These are phyloP conservation scores for Aquilaria malaccensis DNA, from an alignment of 345 rosid genomes.

Conservation along the genomic window DNA sequence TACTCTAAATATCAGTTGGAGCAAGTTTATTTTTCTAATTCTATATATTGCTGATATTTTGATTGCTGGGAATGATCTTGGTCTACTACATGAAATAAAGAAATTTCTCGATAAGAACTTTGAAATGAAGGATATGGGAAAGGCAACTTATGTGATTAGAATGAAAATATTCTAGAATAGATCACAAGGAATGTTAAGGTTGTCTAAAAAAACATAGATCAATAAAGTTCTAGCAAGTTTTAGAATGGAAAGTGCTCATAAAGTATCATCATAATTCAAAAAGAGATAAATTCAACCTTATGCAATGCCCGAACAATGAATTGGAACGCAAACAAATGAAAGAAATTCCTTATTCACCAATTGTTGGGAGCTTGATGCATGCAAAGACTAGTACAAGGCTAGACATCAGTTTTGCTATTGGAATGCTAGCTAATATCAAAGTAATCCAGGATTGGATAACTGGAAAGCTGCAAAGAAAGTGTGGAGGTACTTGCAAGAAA, in stretches of 20 bases:
- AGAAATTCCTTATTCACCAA: not conserved
- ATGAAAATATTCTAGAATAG: constrained; percentile 6
- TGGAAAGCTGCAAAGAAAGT: constrained; percentile 9
- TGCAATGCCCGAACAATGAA: constrained; percentile 10
- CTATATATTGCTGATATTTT: constrained; percentile 10
- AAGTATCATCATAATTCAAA: not conserved
- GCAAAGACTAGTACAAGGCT: not conserved
- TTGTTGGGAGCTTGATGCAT: not conserved
- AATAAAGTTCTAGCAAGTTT: constrained; percentile 3
- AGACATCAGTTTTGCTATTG: constrained; percentile 2
- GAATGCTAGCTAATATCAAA: not conserved
- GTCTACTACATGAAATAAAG: not conserved
- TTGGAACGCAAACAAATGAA: constrained; percentile 2
- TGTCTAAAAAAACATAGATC: constrained; percentile 8
- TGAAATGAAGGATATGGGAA: constrained; percentile 1
- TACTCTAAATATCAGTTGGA: not conserved
- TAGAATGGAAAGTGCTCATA: not conserved
- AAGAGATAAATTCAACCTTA: constrained; percentile 4
- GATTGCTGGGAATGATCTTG: not conserved
- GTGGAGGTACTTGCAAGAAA: not conserved
- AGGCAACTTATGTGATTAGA: not conserved
- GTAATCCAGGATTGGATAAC: not conserved
- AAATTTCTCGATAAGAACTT: constrained; percentile 1
- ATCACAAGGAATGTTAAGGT: constrained; percentile 5
- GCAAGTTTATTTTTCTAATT: not conserved